Evolutionary conservation across 345 rosid genomes (phyloP).

Genomic region (Arabidopsis thaliana): DNA sequence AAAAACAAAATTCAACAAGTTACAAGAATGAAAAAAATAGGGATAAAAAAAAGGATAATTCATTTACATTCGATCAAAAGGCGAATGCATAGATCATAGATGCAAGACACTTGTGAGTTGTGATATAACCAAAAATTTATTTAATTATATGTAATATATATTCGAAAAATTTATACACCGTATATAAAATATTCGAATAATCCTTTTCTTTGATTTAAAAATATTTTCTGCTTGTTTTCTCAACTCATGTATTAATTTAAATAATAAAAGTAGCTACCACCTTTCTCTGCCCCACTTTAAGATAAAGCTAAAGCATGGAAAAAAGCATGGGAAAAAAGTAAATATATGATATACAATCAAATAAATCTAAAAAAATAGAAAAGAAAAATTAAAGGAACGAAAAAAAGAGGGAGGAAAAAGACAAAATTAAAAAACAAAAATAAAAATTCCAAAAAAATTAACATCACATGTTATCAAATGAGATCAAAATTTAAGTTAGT

Average conservation of each 20-base stretch:
- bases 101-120: constrained; percentile 39
- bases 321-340: constrained; percentile 51
- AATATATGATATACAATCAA: constrained; percentile 48
- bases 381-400: constrained; percentile 38
- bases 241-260: constrained; percentile 42
- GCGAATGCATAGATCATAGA: constrained; percentile 39
- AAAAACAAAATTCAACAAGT: background rate
- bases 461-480: constrained; percentile 40
- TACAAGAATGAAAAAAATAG: constrained; percentile 9
- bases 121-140: constrained; percentile 29
- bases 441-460: constrained; percentile 17
- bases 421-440: constrained; percentile 44
- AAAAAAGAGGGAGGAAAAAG: constrained; percentile 46
- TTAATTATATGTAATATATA: constrained; percentile 20
- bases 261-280: constrained; percentile 57
- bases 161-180: constrained; percentile 40
- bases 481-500: constrained; percentile 36
- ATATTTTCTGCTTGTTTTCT: constrained; percentile 29
- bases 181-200: constrained; percentile 45
- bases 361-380: constrained; percentile 33
- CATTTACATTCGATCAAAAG: constrained; percentile 21
- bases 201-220: constrained; percentile 18
- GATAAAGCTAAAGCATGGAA: constrained; percentile 80
- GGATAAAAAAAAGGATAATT: constrained; percentile 1
- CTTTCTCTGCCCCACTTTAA: constrained; percentile 83